These are phyloP conservation scores for Narthecium ossifragum DNA, from an alignment of 106 monocot species.

Conservation along the genomic window DNA sequence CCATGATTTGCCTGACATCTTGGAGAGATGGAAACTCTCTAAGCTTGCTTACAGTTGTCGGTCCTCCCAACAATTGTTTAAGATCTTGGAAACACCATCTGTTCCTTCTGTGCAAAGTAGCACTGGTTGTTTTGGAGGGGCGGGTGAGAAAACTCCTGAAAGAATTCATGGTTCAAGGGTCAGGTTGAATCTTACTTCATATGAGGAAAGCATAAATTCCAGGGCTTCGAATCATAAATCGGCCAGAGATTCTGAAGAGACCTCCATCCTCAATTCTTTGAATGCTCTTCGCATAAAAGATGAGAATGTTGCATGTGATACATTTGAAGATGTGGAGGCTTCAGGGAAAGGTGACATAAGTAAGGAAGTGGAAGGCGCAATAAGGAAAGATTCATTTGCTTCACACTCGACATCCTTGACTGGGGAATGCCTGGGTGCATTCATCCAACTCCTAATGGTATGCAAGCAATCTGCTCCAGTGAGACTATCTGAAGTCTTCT, in stretches of 20 bases:
- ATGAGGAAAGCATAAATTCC: slow-evolving; percentile 13
- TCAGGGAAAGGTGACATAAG: slow-evolving; percentile 1
- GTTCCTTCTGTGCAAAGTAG: slow-evolving; percentile 14
- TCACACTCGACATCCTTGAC: slow-evolving; percentile 10
- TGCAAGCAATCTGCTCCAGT: slow-evolving; percentile 63
- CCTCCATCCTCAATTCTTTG: slow-evolving; percentile 25
- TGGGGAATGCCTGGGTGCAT: slow-evolving; percentile 43
- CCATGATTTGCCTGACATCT: slow-evolving; percentile 65
- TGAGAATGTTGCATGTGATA: slow-evolving; percentile 10
- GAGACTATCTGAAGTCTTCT: slow-evolving; percentile 57
- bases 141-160: slow-evolving; percentile 23
- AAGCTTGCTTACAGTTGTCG: slow-evolving; percentile 30
- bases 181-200: not conserved
- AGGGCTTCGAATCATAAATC: slow-evolving; percentile 7
- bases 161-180: slow-evolving; percentile 1
- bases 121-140: slow-evolving; percentile 8
- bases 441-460: slow-evolving; percentile 68
- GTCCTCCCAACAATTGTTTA: slow-evolving; percentile 29
- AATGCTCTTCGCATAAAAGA: slow-evolving; percentile 50
- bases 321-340: slow-evolving; percentile 6
- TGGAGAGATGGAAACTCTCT: slow-evolving; percentile 72
- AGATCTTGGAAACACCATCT: slow-evolving; percentile 42
- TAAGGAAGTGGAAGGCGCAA: slow-evolving; percentile 14
- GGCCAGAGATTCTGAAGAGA: slow-evolving; percentile 9
- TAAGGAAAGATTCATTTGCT: slow-evolving; percentile 13